Conservation (phyloP, 148 eudicot species). For the Chenopodium formosanum region DNA sequence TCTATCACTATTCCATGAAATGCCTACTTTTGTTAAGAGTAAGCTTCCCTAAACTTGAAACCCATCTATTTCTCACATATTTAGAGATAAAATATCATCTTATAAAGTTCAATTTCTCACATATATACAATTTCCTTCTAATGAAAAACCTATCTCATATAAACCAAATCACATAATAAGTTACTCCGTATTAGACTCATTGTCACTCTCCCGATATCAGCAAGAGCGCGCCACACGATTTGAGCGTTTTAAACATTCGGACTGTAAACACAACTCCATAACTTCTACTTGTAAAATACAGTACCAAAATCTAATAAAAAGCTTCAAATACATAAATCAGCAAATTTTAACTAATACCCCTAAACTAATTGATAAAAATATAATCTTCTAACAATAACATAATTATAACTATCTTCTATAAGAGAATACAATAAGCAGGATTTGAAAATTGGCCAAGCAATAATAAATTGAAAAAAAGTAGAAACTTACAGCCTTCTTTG, state of each 20-base stretch:
- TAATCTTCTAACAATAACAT: too few species aligned
- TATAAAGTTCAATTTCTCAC: neutral
- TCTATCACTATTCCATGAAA: neutral
- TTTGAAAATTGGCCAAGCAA: too few species aligned
- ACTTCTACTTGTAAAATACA: neutral
- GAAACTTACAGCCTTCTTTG: conserved; percentile 66
- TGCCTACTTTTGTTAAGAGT: neutral
- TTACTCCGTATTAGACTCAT: too few species aligned
- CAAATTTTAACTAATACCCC: neutral
- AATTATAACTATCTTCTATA: too few species aligned
- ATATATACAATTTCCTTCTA: neutral
- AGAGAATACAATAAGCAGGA: too few species aligned
- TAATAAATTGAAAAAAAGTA: neutral
- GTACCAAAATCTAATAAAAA: neutral
- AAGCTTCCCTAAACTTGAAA: neutral
- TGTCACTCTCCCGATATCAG: too few species aligned
- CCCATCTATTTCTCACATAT: neutral
- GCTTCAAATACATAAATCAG: neutral
- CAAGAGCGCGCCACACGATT: too few species aligned
- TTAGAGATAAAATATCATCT: neutral
- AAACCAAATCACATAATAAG: neutral
- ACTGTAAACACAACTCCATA: neutral
- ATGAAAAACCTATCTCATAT: neutral
- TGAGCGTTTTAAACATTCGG: too few species aligned
- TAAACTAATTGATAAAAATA: neutral